These are phyloP conservation scores for Rhynchosporium graminicola DNA, from an alignment of 2,329 filamentous ascomycete genomes.

Conservation along the genomic window DNA sequence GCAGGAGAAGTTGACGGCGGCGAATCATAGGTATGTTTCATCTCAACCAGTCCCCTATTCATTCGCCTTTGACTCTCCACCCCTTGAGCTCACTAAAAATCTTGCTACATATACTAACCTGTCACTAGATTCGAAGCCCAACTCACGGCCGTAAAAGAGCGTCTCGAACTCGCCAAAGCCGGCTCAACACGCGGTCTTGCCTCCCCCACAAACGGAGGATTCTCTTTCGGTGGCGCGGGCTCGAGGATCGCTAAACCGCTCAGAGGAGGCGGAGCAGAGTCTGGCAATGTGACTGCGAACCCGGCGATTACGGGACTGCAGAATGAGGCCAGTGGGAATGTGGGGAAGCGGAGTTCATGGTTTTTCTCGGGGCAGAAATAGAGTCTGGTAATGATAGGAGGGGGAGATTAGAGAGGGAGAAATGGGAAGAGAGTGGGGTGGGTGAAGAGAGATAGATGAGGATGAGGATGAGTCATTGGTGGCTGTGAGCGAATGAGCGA, in stretches of 20 bases:
- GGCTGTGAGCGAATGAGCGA: too few relatives aligned
- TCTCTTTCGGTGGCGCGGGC: constrained; percentile 67
- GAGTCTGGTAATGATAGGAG: not conserved
- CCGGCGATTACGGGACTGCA: constrained; percentile 60
- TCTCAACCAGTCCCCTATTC: not conserved
- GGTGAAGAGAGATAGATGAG: not conserved
- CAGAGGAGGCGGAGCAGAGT: constrained; percentile 58
- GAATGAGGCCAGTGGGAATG: constrained; percentile 47
- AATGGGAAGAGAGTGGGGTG: not conserved
- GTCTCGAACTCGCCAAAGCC: constrained; percentile 90
- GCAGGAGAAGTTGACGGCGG: constrained; percentile 96
- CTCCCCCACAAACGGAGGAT: constrained; percentile 62
- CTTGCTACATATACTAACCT: constrained; percentile 21
- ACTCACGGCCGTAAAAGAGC: constrained; percentile 95
- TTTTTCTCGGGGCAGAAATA: constrained; percentile 43
- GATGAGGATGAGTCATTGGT: too few relatives aligned
- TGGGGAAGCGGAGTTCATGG: constrained; percentile 39
- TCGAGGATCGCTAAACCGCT: constrained; percentile 71
- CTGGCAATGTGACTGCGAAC: constrained; percentile 40
- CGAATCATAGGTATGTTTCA: constrained; percentile 85
- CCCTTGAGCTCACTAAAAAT: not conserved
- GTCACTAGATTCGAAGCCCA: constrained; percentile 85
- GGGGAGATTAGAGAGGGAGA: not conserved
- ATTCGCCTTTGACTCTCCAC: too few relatives aligned
- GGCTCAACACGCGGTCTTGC: constrained; percentile 84